These are phyloP conservation scores for Iris pallida DNA, from an alignment of 116 monocot species.

Conservation along the genomic window DNA sequence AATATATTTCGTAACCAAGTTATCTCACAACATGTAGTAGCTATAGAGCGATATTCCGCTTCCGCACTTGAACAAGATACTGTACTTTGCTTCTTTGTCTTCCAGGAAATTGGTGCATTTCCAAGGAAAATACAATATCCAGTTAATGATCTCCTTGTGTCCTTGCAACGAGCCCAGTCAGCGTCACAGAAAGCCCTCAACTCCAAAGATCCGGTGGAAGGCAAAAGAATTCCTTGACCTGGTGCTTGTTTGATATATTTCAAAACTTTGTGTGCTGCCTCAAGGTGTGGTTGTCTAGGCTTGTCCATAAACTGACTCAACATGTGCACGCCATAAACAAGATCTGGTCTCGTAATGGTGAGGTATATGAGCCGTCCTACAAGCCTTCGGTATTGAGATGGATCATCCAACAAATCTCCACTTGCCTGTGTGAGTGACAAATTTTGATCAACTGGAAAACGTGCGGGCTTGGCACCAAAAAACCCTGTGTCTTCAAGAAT, in stretches of 20 bases:
- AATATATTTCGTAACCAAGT: background rate
- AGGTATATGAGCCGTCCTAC: background rate
- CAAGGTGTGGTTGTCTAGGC: background rate
- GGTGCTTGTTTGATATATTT: slow-evolving; percentile 1
- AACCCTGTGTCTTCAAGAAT: background rate
- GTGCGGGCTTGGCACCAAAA: background rate
- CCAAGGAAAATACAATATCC: background rate
- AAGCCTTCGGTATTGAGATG: background rate
- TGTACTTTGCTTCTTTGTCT: slow-evolving; percentile 3
- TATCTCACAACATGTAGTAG: background rate
- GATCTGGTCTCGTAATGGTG: background rate
- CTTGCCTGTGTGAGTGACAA: background rate
- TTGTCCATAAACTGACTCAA: slow-evolving; percentile 5
- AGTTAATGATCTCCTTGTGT: background rate
- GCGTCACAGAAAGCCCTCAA: background rate
- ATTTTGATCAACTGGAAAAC: background rate
- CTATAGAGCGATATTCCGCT: slow-evolving; percentile 6
- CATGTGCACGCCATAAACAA: background rate
- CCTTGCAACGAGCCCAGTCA: slow-evolving; percentile 6
- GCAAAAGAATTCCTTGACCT: slow-evolving; percentile 3
- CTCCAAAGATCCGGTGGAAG: background rate
- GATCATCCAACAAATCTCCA: background rate
- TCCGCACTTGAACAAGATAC: slow-evolving; percentile 7
- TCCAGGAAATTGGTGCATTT: background rate
- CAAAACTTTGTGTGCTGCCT: background rate